Conservation (phyloP, 306 rosid genomes). For the Amphicarpaea edgeworthii region DNA sequence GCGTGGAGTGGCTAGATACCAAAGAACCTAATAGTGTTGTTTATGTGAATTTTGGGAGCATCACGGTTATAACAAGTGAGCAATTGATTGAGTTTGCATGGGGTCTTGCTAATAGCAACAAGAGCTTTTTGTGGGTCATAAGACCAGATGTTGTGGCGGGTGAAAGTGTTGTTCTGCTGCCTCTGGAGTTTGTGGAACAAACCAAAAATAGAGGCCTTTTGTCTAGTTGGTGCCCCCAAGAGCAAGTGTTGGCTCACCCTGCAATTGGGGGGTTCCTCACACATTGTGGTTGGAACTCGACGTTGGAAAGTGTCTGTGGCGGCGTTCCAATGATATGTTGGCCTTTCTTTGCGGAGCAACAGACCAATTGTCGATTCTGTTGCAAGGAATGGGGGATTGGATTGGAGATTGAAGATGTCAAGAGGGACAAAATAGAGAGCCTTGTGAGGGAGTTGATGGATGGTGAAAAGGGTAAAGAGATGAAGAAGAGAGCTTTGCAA, state of each 20-base stretch:
- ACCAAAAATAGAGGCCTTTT: slow-evolving; percentile 54
- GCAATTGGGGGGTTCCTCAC: slow-evolving; percentile 74
- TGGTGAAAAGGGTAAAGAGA: slow-evolving; percentile 55
- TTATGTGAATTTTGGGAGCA: slow-evolving; percentile 80
- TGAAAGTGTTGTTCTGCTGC: slow-evolving; percentile 44
- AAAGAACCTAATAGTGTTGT: slow-evolving; percentile 57
- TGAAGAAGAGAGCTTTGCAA: slow-evolving; percentile 53
- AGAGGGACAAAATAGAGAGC: slow-evolving; percentile 49
- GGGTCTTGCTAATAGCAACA: slow-evolving; percentile 70
- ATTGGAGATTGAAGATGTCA: slow-evolving; percentile 66
- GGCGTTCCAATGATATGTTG: slow-evolving; percentile 79
- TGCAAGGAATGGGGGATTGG: slow-evolving; percentile 73
- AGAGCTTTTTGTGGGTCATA: slow-evolving; percentile 61
- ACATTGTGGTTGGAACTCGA: slow-evolving; percentile 84
- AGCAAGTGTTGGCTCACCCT: slow-evolving; percentile 61
- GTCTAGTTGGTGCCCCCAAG: slow-evolving; percentile 74
- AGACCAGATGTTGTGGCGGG: slow-evolving; percentile 67
- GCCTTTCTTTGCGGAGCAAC: slow-evolving; percentile 85
- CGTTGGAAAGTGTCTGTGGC: slow-evolving; percentile 59
- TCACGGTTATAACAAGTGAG: slow-evolving; percentile 61
- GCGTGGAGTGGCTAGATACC: slow-evolving; percentile 67
- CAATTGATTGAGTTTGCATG: slow-evolving; percentile 74
- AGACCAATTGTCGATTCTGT: slow-evolving; percentile 64
- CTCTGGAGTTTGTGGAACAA: slow-evolving; percentile 48
- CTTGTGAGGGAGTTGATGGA: slow-evolving; percentile 71